Conservation (phyloP, 2,329 filamentous ascomycete species). For the Penicillium sp. region DNA sequence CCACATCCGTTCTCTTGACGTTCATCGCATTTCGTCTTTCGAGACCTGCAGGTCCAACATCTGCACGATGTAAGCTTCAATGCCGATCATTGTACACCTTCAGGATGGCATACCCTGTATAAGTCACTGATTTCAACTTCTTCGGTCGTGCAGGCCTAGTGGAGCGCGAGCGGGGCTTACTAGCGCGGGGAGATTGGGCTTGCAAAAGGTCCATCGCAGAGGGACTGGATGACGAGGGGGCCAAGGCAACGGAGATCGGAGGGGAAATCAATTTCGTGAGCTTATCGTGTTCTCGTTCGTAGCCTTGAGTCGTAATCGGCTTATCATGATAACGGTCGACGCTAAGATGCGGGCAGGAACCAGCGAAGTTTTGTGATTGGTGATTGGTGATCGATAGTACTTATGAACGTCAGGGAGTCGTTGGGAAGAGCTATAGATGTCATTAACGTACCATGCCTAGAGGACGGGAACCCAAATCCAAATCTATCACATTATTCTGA, state of each 20-base stretch:
- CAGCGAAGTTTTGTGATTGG: background rate
- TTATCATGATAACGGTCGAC: background rate
- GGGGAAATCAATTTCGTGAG: background rate
- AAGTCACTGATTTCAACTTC: background rate
- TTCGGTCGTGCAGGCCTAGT: background rate
- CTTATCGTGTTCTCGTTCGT: background rate
- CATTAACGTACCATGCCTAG: too few relatives aligned
- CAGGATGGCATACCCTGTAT: background rate
- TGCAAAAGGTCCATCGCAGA: background rate
- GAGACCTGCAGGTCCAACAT: conserved; percentile 15
- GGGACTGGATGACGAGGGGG: background rate
- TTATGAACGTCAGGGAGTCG: background rate
- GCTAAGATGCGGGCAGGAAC: background rate
- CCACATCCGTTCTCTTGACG: conserved; percentile 10
- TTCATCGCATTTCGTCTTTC: conserved; percentile 16
- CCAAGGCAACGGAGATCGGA: background rate
- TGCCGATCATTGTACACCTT: background rate
- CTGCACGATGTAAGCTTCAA: background rate
- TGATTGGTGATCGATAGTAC: background rate
- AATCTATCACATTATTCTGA: background rate
- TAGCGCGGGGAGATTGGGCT: background rate
- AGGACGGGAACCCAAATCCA: background rate
- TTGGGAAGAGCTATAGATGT: background rate
- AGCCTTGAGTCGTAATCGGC: background rate
- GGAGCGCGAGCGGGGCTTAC: background rate